Conservation (phyloP, 371 early-diverging fungal species). For the Mortierella sp. region DNA sequence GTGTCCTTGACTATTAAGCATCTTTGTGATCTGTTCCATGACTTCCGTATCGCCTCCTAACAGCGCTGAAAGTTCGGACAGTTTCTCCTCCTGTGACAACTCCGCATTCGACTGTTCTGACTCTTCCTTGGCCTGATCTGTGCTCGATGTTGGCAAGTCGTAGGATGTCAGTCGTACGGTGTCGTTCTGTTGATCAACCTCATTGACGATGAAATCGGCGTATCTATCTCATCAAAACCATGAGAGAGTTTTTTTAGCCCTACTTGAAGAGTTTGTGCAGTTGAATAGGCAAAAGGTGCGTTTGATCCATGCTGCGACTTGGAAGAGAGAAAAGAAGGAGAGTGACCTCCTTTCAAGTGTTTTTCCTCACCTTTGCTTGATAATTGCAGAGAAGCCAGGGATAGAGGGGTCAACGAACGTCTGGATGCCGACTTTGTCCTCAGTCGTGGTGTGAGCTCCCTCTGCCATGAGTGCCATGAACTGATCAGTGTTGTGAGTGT, state of each 20-base stretch:
- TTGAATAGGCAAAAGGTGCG: no score
- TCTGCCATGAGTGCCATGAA: conserved; percentile 27
- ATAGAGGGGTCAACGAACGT: conserved; percentile 71
- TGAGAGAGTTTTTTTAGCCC: not conserved
- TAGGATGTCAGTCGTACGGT: conserved; percentile 72
- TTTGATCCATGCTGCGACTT: no score
- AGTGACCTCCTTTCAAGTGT: not conserved
- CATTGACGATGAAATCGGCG: conserved; percentile 94
- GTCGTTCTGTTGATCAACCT: conserved; percentile 83
- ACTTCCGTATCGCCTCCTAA: conserved; percentile 46
- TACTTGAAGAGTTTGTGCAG: no score
- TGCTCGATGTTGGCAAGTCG: conserved; percentile 46
- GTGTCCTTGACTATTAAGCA: conserved; percentile 56
- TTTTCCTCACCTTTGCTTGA: conserved; percentile 75
- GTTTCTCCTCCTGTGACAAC: conserved; percentile 30
- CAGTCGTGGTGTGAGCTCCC: conserved; percentile 46
- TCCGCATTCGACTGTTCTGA: conserved; percentile 36
- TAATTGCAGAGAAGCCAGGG: conserved; percentile 75
- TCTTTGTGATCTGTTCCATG: conserved; percentile 51
- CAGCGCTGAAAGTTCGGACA: conserved; percentile 24
- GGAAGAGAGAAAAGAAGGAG: not conserved
- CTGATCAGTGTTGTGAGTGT: no score
- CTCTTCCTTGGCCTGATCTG: conserved; percentile 31
- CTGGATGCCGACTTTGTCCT: conserved; percentile 82
- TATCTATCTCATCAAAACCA: conserved; percentile 39